Evolutionary conservation across 2,329 filamentous ascomycete species (phyloP).

Genomic region (Colletotrichum aenigma): DNA sequence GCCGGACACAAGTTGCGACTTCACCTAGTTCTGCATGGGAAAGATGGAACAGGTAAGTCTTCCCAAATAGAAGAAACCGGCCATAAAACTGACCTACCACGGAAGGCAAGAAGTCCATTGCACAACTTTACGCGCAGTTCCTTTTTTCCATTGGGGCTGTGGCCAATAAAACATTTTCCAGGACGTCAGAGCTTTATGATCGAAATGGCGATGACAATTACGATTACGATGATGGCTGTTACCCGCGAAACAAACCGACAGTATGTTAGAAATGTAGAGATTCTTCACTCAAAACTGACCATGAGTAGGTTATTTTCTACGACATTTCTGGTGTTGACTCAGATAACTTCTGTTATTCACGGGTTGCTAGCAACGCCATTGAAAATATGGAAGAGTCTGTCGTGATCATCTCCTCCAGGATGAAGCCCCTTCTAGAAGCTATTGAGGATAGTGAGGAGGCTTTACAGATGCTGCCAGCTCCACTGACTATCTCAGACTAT

Average conservation of each 20-base stretch:
- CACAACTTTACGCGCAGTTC: slow-evolving; percentile 60
- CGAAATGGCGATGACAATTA: too few species aligned
- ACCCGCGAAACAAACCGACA: too few species aligned
- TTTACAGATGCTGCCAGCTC: background rate
- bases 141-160: slow-evolving; percentile 31
- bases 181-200: too few species aligned
- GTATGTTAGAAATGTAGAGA: too few species aligned
- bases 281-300: too few species aligned
- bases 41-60: background rate
- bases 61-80: too few species aligned
- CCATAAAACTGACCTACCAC: background rate
- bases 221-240: too few species aligned
- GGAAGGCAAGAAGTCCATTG: slow-evolving; percentile 63
- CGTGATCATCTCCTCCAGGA: background rate
- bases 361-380: background rate
- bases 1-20: too few species aligned
- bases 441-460: background rate
- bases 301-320: background rate
- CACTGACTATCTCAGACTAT: background rate
- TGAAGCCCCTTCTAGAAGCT: background rate
- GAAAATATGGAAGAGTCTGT: background rate
- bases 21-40: background rate
- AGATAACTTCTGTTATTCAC: too few species aligned
- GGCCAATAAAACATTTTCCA: slow-evolving; percentile 16
- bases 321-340: too few species aligned